Evolutionary conservation across 108 stramenopile genomes (phyloP), one percentile per base, ranked within the genome.

Genomic region (Cafeteria roenbergensis): DNA sequence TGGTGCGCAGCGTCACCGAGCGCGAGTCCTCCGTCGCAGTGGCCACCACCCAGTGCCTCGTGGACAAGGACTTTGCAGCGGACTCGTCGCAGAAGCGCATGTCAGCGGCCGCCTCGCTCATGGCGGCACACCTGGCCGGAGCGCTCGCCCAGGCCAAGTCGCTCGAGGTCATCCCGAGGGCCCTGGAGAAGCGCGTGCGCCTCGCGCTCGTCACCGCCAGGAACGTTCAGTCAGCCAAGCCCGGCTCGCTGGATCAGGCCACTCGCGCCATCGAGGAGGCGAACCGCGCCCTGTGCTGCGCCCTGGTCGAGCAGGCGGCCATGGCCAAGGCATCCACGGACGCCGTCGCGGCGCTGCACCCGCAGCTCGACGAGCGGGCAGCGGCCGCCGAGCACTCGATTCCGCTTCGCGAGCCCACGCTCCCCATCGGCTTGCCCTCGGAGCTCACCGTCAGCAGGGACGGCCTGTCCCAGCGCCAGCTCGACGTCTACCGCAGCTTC

Each of bases 31-130:
- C 93, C 1, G 95, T 99, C 68, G 97, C 97, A 37, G 91, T 91
- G 72, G 92, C 94, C 67, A 99, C 97, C 1, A 87, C 92, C 26
- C 94, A 95, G 65, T 89, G 94, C 70, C 88, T 99, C 38, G 87
- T 95, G 24, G 81, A 88, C n/a, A 97, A 97, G 72, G 97, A 99
- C 76, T 97, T 99, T 70, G 95, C 95, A 28, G 95, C 87, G 88
- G 95, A 97, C 72, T 75, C 86, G 35, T 91, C 94, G 67, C 94
- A 95, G 66, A 83, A 75, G 62, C 90, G 89, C 71, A 84, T 97
- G 88, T 80, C 88, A 21, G 92, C 90, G 73, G 94, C 92, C 30
- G 93, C 93, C 14, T 93, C 93, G 72, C 77, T 94, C 24, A 99
- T 97, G 94, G 93, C 94, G 22, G 85, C 92, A 6, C 92, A 92